A percentile compares a stretch with the other conserved stretches of the same genome.
These are phyloP conservation scores for Metarhizium rileyi DNA, from an alignment of 2,329 filamentous ascomycete genomes.

Conservation along the genomic window DNA sequence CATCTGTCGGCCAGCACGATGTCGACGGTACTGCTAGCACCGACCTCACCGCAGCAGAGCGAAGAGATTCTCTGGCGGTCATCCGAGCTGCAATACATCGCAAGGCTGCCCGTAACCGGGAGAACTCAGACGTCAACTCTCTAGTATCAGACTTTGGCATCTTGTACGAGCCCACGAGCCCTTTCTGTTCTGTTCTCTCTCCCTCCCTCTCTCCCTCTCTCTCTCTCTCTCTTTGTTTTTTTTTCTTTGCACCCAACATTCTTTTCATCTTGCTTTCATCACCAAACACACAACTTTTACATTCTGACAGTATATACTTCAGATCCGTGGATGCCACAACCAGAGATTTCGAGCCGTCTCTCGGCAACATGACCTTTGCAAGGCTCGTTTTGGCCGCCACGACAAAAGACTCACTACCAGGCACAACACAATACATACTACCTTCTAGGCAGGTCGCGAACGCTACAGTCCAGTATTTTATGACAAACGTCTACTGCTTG, in stretches of 20 bases:
- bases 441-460: conserved; percentile 62
- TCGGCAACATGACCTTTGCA: conserved; percentile 85
- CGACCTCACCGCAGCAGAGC: conserved; percentile 33
- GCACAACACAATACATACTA: conserved; percentile 49
- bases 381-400: conserved; percentile 78
- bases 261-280: too few species aligned
- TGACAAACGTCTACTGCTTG: conserved; percentile 69
- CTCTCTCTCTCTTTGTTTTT: background rate
- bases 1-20: conserved; percentile 57
- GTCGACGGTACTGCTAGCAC: conserved; percentile 29
- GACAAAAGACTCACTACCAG: conserved; percentile 61
- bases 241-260: background rate
- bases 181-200: too few species aligned
- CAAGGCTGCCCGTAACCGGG: conserved; percentile 54
- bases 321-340: conserved; percentile 92
- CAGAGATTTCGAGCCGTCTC: conserved; percentile 83
- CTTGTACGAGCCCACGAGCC: conserved; percentile 54
- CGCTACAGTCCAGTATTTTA: conserved; percentile 69
- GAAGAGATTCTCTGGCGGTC: conserved; percentile 52
- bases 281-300: too few species aligned
- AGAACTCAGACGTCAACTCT: conserved; percentile 82
- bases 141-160: conserved; percentile 91
- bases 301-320: conserved; percentile 2
- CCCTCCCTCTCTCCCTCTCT: background rate
- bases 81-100: conserved; percentile 55